Base-by-base conservation (phyloP, 2,329 filamentous ascomycete genomes). In the Claviceps capensis region DNA sequence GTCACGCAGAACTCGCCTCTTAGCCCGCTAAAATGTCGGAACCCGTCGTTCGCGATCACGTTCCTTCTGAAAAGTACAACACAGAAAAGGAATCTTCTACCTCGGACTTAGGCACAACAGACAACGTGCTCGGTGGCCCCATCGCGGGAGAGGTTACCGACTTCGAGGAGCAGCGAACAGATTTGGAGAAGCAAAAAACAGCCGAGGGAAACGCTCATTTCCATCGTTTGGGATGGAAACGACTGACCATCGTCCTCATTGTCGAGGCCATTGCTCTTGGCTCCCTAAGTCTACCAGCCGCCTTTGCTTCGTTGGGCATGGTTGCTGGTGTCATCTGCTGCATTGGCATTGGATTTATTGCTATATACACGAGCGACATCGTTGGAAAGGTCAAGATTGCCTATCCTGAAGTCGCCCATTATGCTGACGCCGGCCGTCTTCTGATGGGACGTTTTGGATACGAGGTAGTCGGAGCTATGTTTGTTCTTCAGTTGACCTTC, bases 351-450 rank as follows among this genome's bases (percentile, higher is more conserved):
- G 72, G 72, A 16, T 59, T 74, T 22, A 54, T 74, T 41, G 72
- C 72, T 54, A 75, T 74, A 54, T 75, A 72, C 63, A 74, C 69
- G 40, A 70, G 67, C 53, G 67, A 73, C 52, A 64, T 74, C 54
- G 69, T 75, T 49, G 72, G 72, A 40, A 65, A 72, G 60, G 69
- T 73, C 57, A 75, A 75, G 64, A 61, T 75, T 59, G 70, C 67
- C 53, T 70, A 63, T 57, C 81, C 82, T 2, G 67, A 79, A 14
- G 73, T 86, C 48, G 74, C 77, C 43, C 81, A 79, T 59, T 85
- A 86, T 62, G 80, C 82, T 22, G 84, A 88, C 59, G 83, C 81
- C 14, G 83, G 81, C 2, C 69, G 75, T 45, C 69, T 86, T 47
- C 69, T 87, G 48, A 71, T 73, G 53, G 85, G 85, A 8, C 69